Base-by-base conservation (phyloP, 768 basidiomycete genomes). In the Lactifluus volemus region DNA sequence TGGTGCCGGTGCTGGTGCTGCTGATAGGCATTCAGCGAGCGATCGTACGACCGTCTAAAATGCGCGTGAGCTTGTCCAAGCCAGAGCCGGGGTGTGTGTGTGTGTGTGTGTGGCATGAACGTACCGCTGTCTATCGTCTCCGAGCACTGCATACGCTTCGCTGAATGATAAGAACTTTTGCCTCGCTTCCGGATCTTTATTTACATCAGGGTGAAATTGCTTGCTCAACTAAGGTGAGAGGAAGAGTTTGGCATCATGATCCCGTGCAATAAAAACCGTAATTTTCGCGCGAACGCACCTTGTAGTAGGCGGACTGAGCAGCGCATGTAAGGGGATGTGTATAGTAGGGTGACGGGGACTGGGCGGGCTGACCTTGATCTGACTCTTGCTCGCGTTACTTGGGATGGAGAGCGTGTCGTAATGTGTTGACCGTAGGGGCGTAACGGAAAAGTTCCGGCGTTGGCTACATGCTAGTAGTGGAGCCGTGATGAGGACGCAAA, bases 121-220 rank as follows among this genome's bases (percentile, higher is more conserved):
- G 47, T 53, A 77, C 79, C 78, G 73, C 67, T 75, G 74, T 49
- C 79, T 69, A 55, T 79, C 78, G 51, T 81, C 74, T 7, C 77
- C 74, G 8, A 81, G 69, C 19, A 79, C 63, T 1, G 74, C 69
- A 49, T 79, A 81, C 2, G 79, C 79, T 53, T 79, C 80, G 63
- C 77, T 80, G 53, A 78, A 73, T 0, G 70, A 73, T 52, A 77
- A 76, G 59, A 79, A 81, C 52, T 70, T 79, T 58, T 71, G 68
- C 57, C 72, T 73, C 1, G 79, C 73, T 3, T 61, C 49, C 6
- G 68, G 68, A 53, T 80, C 78, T 39, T 71, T 69, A 55, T 72
- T 72, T 9, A 77, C 65, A 65, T 81, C 79, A 1, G 79, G 79
- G 55, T 81, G 80, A 52, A 74, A 73, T 61, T 70, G 63, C 60